A percentile compares a stretch with the other conserved stretches of the same genome.
These are phyloP conservation scores for Colletotrichum aenigma DNA, from an alignment of 2,329 filamentous ascomycete genomes.

Conservation along the genomic window DNA sequence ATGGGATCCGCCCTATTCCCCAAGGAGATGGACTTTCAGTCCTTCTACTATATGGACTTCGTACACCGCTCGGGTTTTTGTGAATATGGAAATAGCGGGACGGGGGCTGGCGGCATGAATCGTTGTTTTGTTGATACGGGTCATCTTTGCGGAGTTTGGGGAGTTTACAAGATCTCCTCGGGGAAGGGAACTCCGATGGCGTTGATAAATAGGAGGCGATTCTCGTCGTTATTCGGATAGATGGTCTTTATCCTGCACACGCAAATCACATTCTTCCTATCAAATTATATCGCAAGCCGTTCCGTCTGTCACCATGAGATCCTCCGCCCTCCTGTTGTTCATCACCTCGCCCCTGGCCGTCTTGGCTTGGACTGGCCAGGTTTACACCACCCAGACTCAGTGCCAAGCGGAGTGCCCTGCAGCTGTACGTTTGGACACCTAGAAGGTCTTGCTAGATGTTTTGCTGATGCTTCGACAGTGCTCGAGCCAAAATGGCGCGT, in stretches of 20 bases:
- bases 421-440: not conserved
- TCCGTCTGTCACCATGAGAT: not conserved
- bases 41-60: not conserved
- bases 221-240: rapidly evolving
- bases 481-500: not conserved
- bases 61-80: not conserved
- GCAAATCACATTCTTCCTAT: not conserved
- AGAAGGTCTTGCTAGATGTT: rapidly evolving
- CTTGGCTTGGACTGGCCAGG: not conserved
- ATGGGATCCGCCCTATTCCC: not conserved
- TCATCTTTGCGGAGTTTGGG: not conserved
- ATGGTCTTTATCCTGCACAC: not conserved
- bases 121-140: not conserved
- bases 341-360: not conserved
- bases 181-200: not conserved
- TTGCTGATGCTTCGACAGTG: not conserved
- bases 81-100: not conserved
- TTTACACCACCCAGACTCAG: not conserved
- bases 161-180: not conserved
- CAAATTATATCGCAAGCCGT: rapidly evolving
- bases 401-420: not conserved
- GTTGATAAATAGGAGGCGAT: not conserved
- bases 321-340: not conserved
- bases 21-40: not conserved
- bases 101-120: not conserved